Evolutionary conservation across 495 filamentous ascomycete genomes (phyloP).

Genomic region (Trichoderma asperelloides): DNA sequence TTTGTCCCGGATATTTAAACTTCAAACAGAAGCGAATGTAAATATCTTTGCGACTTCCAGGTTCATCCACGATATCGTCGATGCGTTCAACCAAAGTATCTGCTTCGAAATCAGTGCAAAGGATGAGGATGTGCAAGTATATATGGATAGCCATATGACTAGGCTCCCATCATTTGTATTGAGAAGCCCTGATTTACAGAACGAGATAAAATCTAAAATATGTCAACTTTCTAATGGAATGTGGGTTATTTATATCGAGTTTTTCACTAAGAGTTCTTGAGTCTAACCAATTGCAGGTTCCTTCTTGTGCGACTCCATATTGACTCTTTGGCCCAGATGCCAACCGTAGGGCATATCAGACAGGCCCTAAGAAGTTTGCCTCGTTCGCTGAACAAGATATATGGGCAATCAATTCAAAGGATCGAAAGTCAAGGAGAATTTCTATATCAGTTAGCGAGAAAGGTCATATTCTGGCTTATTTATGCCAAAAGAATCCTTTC

Average conservation of each 20-base stretch:
- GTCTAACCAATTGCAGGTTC: conserved; percentile 29
- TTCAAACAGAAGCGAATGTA: conserved; percentile 16
- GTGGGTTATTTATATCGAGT: background rate
- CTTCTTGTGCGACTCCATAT: conserved; percentile 46
- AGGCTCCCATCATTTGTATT: background rate
- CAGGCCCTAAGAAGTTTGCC: conserved; percentile 27
- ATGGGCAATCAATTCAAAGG: conserved; percentile 33
- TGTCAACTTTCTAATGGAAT: background rate
- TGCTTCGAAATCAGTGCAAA: conserved; percentile 26
- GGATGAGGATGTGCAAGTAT: conserved; percentile 23
- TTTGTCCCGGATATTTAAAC: conserved; percentile 16
- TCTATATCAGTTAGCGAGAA: conserved; percentile 23
- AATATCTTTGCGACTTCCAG: conserved; percentile 36
- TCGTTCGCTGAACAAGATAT: conserved; percentile 25
- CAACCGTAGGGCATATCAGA: conserved; percentile 22
- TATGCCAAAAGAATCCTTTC: conserved; percentile 32
- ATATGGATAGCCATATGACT: conserved; percentile 1
- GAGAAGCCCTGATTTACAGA: background rate
- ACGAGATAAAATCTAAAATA: background rate
- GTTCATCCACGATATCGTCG: conserved; percentile 21
- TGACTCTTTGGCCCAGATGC: conserved; percentile 31
- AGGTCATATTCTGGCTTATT: conserved; percentile 38
- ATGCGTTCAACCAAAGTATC: conserved; percentile 6
- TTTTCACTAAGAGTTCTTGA: background rate
- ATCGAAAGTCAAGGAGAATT: conserved; percentile 29